phyloP scores from a whole-genome alignment of 805 yeast species.

The Candida gorgasii region DNA sequence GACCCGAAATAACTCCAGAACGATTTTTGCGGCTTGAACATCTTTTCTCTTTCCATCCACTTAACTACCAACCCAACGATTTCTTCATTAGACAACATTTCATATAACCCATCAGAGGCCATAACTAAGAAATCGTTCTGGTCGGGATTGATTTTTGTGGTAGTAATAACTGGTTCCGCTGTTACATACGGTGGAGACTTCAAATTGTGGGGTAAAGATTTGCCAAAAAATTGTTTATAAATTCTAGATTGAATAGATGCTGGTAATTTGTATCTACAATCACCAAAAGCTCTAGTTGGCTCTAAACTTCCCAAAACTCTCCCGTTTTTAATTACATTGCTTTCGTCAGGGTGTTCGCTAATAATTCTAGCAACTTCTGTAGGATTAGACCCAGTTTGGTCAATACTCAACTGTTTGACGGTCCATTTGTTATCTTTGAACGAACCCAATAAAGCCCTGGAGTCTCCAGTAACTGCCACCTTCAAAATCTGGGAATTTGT shows the following conservation, averaged over 20 bases:
- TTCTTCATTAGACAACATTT: slow-evolving; percentile 88
- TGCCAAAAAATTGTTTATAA: slow-evolving; percentile 78
- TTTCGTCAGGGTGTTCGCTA: slow-evolving; percentile 90
- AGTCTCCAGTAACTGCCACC: slow-evolving; percentile 96
- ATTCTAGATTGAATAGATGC: slow-evolving; percentile 70
- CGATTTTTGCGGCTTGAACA: slow-evolving; percentile 53
- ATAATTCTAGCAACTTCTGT: slow-evolving; percentile 82
- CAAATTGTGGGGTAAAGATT: slow-evolving; percentile 69
- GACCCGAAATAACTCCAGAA: slow-evolving; percentile 47
- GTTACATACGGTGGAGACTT: slow-evolving; percentile 96
- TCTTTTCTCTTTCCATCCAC: slow-evolving; percentile 81
- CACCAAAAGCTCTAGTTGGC: slow-evolving; percentile 97
- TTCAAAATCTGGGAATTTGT: slow-evolving; percentile 67
- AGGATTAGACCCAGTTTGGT: slow-evolving; percentile 92
- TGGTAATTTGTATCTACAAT: slow-evolving; percentile 89
- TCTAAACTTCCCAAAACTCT: slow-evolving; percentile 91
- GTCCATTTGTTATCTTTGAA: slow-evolving; percentile 77
- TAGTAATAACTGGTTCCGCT: slow-evolving; percentile 89
- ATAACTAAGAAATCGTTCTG: slow-evolving; percentile 84
- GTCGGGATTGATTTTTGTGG: slow-evolving; percentile 69
- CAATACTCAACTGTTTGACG: slow-evolving; percentile 80
- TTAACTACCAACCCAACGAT: slow-evolving; percentile 88
- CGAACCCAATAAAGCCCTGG: slow-evolving; percentile 86
- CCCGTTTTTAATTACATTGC: slow-evolving; percentile 79
- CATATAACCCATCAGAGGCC: slow-evolving; percentile 94